A percentile compares a stretch with the other conserved stretches of the same genome.
These are phyloP conservation scores for Suillus discolor DNA, from an alignment of 768 basidiomycete species.

Conservation along the genomic window DNA sequence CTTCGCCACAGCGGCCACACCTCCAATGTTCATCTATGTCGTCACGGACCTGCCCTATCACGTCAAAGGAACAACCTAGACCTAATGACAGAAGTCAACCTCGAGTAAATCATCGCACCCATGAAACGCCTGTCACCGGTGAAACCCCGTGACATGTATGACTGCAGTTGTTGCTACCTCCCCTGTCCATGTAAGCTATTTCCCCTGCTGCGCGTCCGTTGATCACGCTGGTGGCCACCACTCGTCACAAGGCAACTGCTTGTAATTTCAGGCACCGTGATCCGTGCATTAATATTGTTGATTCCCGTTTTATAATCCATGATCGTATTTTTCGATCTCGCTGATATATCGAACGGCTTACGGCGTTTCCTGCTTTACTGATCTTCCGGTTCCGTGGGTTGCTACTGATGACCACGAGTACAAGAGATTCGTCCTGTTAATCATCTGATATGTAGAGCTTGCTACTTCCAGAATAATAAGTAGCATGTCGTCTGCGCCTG, in stretches of 20 bases:
- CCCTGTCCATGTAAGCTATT: not conserved
- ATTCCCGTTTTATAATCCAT: not conserved
- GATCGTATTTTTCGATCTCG: not conserved
- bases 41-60: not conserved
- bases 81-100: not conserved
- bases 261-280: not conserved
- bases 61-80: not conserved
- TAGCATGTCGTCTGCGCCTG: no score
- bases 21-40: not conserved
- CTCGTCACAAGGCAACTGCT: not conserved
- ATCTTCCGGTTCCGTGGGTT: not conserved
- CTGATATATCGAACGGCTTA: not conserved
- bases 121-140: not conserved
- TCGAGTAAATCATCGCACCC: not conserved
- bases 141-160: not conserved
- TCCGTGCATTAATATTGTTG: not conserved
- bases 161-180: no score
- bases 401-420: not conserved
- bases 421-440: not conserved
- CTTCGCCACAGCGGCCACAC: not conserved
- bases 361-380: not conserved
- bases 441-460: not conserved
- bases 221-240: not conserved
- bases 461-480: no score
- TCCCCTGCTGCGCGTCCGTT: not conserved